Evolutionary conservation across 2,329 filamentous ascomycete genomes (phyloP), one percentile per base, ranked within the genome.

Genomic region (Calonectria pseudoreteaudii): DNA sequence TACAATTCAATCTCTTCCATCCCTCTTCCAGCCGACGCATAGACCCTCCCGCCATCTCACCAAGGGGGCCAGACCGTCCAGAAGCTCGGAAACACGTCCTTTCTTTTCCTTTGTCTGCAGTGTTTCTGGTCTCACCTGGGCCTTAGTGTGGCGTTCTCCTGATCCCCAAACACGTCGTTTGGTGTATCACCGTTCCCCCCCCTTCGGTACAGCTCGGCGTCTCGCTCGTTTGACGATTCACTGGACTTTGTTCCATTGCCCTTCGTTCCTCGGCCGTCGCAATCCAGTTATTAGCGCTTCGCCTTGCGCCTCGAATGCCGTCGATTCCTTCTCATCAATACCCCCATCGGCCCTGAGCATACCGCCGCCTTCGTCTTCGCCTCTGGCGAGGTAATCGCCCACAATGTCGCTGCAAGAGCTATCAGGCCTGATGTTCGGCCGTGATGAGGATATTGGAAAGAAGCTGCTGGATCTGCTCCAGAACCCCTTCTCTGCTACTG

Each of bases 401-500:
- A 66, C n/a, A 62, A 82, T 82, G 80, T 76, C 79, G 34, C 69
- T 71, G 23, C 53, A 60, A 58, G 26, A 41, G 52, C 66, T 26
- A 18, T 26, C 56, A 11, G 34, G 34, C 23, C n/a, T 76, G 38
- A 38, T 71, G 60, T 72, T 64, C 64, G 58, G 69, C 36, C 76
- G 77, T 30, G 67, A 68, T 41, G 67, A 79, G 23, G 84, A 86
- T 71, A 77, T 84, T 1, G 86, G 83, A 36, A 75, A 87, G 60
- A 83, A 90, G 81, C 82, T 90, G 68, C 82, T 90, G 44, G 80
- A 87, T 4, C 81, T 91, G 60, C 81, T 91, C 16, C 82, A 87
- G 72, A 84, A 90, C 74, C 90, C 90, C 13, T 91, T 90, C 77
- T 84, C 85, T 66, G 83, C 85, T 68, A 83, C 85, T 81, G 88